Conservation (phyloP, 2,329 filamentous ascomycete species). For the Dendrostoma leiphaemia region DNA sequence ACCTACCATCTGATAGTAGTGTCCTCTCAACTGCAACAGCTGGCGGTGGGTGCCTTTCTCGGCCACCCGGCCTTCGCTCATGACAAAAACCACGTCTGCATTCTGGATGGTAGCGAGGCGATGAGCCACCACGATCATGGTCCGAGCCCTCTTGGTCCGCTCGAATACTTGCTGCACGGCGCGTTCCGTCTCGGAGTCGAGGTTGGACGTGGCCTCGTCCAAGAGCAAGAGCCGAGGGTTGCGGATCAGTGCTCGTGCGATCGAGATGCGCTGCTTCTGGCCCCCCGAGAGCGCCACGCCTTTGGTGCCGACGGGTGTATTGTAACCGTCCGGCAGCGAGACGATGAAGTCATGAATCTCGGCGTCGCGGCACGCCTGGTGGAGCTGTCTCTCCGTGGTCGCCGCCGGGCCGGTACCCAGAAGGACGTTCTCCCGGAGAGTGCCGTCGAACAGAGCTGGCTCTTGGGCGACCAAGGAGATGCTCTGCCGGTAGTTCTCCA, state of each 20-base stretch:
- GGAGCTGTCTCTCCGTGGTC: slow-evolving; percentile 49
- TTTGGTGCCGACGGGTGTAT: slow-evolving; percentile 64
- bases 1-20: slow-evolving; percentile 62
- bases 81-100: slow-evolving; percentile 74
- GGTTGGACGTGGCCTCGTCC: slow-evolving; percentile 57
- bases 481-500: slow-evolving; percentile 61
- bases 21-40: slow-evolving; percentile 47
- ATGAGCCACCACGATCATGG: slow-evolving; percentile 76
- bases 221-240: slow-evolving; percentile 52
- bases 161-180: slow-evolving; percentile 67
- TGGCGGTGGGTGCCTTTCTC: slow-evolving; percentile 54
- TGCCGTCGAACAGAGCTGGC: slow-evolving; percentile 66
- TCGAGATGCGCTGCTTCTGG: slow-evolving; percentile 54
- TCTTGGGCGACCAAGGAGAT: slow-evolving; percentile 75
- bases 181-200: slow-evolving; percentile 60
- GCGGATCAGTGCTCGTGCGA: slow-evolving; percentile 53
- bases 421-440: slow-evolving; percentile 67
- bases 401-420: slow-evolving; percentile 55
- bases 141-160: slow-evolving; percentile 54
- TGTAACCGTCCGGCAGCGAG: slow-evolving; percentile 62
- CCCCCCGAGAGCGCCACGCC: slow-evolving; percentile 60
- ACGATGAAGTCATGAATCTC: slow-evolving; percentile 70
- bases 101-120: slow-evolving; percentile 75
- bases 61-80: slow-evolving; percentile 61
- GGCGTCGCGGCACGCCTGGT: slow-evolving; percentile 56